Conservation (phyloP, 2,329 filamentous ascomycete species). For the Trichoderma afroharzianum region DNA sequence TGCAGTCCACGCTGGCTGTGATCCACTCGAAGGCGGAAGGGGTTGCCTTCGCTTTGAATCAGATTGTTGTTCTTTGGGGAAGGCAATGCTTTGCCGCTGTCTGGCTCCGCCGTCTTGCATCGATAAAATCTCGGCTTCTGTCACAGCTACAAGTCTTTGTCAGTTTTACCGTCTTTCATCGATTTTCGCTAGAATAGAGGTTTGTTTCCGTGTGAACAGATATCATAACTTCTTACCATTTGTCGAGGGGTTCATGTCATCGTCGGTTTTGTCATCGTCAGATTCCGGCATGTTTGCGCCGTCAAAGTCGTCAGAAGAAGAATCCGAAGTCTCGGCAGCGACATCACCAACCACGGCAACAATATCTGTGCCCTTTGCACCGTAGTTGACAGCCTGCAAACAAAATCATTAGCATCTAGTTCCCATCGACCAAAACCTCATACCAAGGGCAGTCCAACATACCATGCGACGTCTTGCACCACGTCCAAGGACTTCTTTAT, state of each 20-base stretch:
- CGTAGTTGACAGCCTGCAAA: conserved; percentile 35
- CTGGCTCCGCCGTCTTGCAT: conserved; percentile 16
- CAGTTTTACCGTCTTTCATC: conserved; percentile 30
- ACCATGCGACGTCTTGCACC: conserved; percentile 68
- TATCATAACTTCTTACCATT: conserved; percentile 36
- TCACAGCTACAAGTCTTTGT: conserved; percentile 32
- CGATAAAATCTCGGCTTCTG: conserved; percentile 21
- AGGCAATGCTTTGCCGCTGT: background rate
- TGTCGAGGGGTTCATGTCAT: conserved; percentile 23
- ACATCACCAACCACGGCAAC: conserved; percentile 25
- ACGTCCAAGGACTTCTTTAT: conserved; percentile 74
- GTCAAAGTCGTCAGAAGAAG: conserved; percentile 35
- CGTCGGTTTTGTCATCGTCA: conserved; percentile 27
- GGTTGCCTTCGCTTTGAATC: background rate
- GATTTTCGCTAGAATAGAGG: conserved; percentile 12
- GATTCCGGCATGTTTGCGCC: conserved; percentile 27
- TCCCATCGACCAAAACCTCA: background rate
- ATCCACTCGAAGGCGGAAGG: background rate
- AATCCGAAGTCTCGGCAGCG: conserved; percentile 30
- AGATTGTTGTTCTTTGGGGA: background rate
- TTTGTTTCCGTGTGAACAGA: conserved; percentile 23
- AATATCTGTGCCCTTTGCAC: conserved; percentile 24
- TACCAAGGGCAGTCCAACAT: conserved; percentile 19
- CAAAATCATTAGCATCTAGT: conserved; percentile 19
- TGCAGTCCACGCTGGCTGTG: background rate